Percentiles rank a stretch among this genome's conserved stretches.
Evolutionary conservation across 2,329 filamentous ascomycete genomes (phyloP).

Genomic region (Epichloe hybrida): DNA sequence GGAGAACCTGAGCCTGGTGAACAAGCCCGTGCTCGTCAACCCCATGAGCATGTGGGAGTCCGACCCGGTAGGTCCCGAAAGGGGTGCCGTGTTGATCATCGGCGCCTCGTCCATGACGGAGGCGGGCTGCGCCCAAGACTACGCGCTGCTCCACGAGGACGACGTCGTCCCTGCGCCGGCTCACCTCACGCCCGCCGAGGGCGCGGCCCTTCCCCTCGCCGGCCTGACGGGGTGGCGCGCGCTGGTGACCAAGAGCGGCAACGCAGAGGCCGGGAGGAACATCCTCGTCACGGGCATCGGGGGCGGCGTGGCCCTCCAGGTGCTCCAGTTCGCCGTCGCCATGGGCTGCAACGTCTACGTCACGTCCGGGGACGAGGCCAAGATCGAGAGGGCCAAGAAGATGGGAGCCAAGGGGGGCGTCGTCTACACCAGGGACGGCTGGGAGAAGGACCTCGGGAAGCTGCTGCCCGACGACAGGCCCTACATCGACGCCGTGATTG

Average conservation of each 20-base stretch:
- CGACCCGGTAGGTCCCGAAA: slow-evolving; percentile 60
- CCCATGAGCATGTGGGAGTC: slow-evolving; percentile 68
- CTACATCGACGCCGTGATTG: slow-evolving; percentile 70
- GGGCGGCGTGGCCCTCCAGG: slow-evolving; percentile 77
- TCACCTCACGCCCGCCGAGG: slow-evolving; percentile 61
- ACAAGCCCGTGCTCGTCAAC: slow-evolving; percentile 64
- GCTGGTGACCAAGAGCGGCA: slow-evolving; percentile 57
- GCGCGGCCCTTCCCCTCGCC: slow-evolving; percentile 72
- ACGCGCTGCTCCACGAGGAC: slow-evolving; percentile 49
- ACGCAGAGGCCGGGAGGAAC: slow-evolving; percentile 52
- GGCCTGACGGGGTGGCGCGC: slow-evolving; percentile 85
- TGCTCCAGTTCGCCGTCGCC: slow-evolving; percentile 64
- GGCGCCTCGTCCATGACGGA: slow-evolving; percentile 51
- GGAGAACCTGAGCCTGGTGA: slow-evolving; percentile 31
- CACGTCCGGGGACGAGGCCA: slow-evolving; percentile 59
- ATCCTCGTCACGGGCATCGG: slow-evolving; percentile 84
- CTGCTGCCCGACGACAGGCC: slow-evolving; percentile 52
- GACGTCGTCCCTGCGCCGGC: slow-evolving; percentile 61
- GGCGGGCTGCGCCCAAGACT: slow-evolving; percentile 63
- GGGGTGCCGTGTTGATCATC: slow-evolving; percentile 42
- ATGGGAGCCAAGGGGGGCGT: slow-evolving; percentile 80
- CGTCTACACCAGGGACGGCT: slow-evolving; percentile 61
- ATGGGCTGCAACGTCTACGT: slow-evolving; percentile 69
- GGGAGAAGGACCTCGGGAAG: slow-evolving; percentile 62
- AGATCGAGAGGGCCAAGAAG: slow-evolving; percentile 56